phyloP scores from a whole-genome alignment of 1,284 basidiomycete genomes.

The Takashimella koratensis region DNA sequence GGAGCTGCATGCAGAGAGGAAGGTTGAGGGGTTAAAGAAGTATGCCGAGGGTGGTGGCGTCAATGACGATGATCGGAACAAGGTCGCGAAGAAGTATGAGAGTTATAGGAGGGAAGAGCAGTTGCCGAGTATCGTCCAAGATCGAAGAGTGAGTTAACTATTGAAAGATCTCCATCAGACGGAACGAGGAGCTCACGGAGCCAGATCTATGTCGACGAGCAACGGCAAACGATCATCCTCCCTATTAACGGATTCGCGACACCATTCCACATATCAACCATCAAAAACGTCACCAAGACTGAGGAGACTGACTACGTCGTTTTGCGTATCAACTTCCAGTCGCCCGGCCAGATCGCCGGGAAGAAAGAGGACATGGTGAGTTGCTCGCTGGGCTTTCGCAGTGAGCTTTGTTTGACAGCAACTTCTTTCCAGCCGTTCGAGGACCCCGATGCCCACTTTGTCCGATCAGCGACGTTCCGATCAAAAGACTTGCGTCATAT shows the following conservation, averaged over 20 bases:
- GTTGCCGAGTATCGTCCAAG: constrained; percentile 74
- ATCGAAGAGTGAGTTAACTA: constrained; percentile 65
- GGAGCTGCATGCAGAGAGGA: constrained; percentile 74
- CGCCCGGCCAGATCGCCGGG: constrained; percentile 93
- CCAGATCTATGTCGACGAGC: constrained; percentile 87
- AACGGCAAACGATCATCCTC: constrained; percentile 81
- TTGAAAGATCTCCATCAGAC: too few relatives aligned
- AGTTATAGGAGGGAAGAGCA: constrained; percentile 93
- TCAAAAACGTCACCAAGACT: constrained; percentile 97
- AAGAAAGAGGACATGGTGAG: constrained; percentile 96
- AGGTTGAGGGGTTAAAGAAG: constrained; percentile 75
- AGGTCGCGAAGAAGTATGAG: constrained; percentile 92
- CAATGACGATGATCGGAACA: constrained; percentile 64
- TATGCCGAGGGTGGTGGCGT: constrained; percentile 63
- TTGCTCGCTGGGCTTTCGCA: too few relatives aligned
- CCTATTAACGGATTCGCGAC: constrained; percentile 95
- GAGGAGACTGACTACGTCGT: constrained; percentile 95
- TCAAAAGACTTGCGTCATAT: constrained; percentile 86
- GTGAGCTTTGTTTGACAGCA: not conserved
- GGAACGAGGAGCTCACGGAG: too few relatives aligned
- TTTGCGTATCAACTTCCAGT: constrained; percentile 96
- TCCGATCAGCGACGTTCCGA: constrained; percentile 91
- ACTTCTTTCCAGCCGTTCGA: constrained; percentile 72
- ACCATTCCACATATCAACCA: constrained; percentile 97
- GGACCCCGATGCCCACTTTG: constrained; percentile 93